Conservation (phyloP, 768 basidiomycete genomes). For the Leucogyrophana mollusca region DNA sequence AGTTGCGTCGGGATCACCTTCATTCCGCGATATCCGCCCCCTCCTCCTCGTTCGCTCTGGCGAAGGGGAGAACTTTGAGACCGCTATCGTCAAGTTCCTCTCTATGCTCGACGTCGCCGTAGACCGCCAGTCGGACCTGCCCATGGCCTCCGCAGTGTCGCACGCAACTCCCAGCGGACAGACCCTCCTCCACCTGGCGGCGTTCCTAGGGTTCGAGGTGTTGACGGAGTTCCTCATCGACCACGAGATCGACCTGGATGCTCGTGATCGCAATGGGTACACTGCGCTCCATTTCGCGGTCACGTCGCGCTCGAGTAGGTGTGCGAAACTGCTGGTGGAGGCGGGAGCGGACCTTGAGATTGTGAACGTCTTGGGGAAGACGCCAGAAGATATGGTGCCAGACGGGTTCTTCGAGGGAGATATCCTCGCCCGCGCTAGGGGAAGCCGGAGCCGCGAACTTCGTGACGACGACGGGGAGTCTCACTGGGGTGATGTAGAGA, state of each 20-base stretch:
- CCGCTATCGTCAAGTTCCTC: constrained; percentile 77
- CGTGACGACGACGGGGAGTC: constrained; percentile 53
- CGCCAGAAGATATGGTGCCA: constrained; percentile 58
- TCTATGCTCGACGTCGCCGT: constrained; percentile 68
- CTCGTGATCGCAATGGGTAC: constrained; percentile 85
- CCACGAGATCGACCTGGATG: constrained; percentile 76
- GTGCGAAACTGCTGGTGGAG: constrained; percentile 64
- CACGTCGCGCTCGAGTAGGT: constrained; percentile 59
- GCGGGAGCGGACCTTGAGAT: constrained; percentile 81
- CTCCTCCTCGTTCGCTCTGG: constrained; percentile 54
- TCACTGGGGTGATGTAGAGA: constrained; percentile 69
- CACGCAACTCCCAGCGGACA: constrained; percentile 72
- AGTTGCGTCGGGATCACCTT: constrained; percentile 39
- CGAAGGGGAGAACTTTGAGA: constrained; percentile 67
- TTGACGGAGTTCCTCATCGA: constrained; percentile 71
- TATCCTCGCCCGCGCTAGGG: constrained; percentile 20
- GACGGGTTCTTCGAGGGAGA: constrained; percentile 41
- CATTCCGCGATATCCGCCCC: constrained; percentile 53
- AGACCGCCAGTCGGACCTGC: constrained; percentile 39
- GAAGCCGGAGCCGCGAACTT: constrained; percentile 18
- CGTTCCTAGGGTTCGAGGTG: constrained; percentile 71
- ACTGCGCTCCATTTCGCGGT: constrained; percentile 89
- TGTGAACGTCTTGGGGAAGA: constrained; percentile 70
- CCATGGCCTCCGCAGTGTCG: constrained; percentile 61
- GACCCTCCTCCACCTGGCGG: constrained; percentile 85